These are phyloP conservation scores for Medicago truncatula DNA, from an alignment of 306 rosid species.

Conservation along the genomic window MtrunA17r5.0-ANR NC_053042.1:15907501-15908000, in stretches of 20 bases:
- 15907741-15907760: slow-evolving; percentile 37
- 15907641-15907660: slow-evolving; percentile 7
- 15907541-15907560: slow-evolving; percentile 22
- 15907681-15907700: slow-evolving; percentile 14
- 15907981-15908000: slow-evolving; percentile 67
- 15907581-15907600: slow-evolving; percentile 32
- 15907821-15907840: slow-evolving; percentile 90
- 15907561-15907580: slow-evolving; percentile 21
- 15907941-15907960: slow-evolving; percentile 40
- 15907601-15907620: slow-evolving; percentile 26
- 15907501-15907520: slow-evolving; percentile 5
- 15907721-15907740: slow-evolving; percentile 3
- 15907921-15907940: slow-evolving; percentile 21
- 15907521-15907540: slow-evolving; percentile 8
- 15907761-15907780: slow-evolving; percentile 95
- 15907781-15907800: slow-evolving; percentile 93
- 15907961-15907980: slow-evolving; percentile 67
- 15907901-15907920: slow-evolving; percentile 17
- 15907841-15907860: slow-evolving; percentile 88
- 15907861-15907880: slow-evolving; percentile 63
- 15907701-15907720: slow-evolving; percentile 15
- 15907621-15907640: too few species aligned
- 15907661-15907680: slow-evolving; percentile 29
- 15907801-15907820: slow-evolving; percentile 81
- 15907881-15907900: slow-evolving; percentile 60